phyloP scores from a whole-genome alignment of 2,329 filamentous ascomycete species.

The Karstenula rhodostoma region DNA sequence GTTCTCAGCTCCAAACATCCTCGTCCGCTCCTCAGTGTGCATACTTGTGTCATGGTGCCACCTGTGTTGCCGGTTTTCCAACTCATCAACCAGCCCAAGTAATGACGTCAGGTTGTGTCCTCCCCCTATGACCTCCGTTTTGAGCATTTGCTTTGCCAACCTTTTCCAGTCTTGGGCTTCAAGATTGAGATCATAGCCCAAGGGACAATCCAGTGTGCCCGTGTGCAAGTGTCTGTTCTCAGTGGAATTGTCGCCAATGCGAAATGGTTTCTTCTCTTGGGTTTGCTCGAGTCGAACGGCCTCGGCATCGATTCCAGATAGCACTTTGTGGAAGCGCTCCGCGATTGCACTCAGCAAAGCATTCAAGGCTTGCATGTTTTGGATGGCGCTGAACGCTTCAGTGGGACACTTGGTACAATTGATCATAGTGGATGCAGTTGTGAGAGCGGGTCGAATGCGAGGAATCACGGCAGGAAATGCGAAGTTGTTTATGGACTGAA shows the following conservation, averaged over 20 bases:
- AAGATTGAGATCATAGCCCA: slow-evolving; percentile 56
- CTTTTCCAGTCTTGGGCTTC: slow-evolving; percentile 53
- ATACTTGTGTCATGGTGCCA: slow-evolving; percentile 48
- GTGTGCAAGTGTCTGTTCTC: slow-evolving; percentile 54
- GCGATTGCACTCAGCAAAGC: slow-evolving; percentile 53
- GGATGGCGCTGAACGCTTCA: slow-evolving; percentile 52
- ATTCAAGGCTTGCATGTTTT: slow-evolving; percentile 55
- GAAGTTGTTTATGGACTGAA: slow-evolving; percentile 50
- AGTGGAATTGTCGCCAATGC: slow-evolving; percentile 53
- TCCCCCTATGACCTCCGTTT: slow-evolving; percentile 53
- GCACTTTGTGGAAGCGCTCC: slow-evolving; percentile 52
- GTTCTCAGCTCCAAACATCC: slow-evolving; percentile 26
- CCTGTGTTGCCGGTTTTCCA: slow-evolving; percentile 52
- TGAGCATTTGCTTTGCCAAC: slow-evolving; percentile 56
- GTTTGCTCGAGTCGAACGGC: slow-evolving; percentile 39
- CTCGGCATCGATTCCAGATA: slow-evolving; percentile 52
- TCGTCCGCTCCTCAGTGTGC: slow-evolving; percentile 28
- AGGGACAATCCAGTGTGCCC: slow-evolving; percentile 52
- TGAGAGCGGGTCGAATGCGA: slow-evolving; percentile 53
- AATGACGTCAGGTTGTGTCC: slow-evolving; percentile 42
- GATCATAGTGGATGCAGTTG: slow-evolving; percentile 50
- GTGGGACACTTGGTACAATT: slow-evolving; percentile 54
- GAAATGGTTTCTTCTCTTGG: slow-evolving; percentile 51
- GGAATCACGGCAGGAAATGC: slow-evolving; percentile 55
- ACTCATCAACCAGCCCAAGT: slow-evolving; percentile 45